Percentiles rank a stretch among this genome's conserved stretches.
Conservation (phyloP, 352 stramenopile species). For the Saprolegnia parasitica region DNA sequence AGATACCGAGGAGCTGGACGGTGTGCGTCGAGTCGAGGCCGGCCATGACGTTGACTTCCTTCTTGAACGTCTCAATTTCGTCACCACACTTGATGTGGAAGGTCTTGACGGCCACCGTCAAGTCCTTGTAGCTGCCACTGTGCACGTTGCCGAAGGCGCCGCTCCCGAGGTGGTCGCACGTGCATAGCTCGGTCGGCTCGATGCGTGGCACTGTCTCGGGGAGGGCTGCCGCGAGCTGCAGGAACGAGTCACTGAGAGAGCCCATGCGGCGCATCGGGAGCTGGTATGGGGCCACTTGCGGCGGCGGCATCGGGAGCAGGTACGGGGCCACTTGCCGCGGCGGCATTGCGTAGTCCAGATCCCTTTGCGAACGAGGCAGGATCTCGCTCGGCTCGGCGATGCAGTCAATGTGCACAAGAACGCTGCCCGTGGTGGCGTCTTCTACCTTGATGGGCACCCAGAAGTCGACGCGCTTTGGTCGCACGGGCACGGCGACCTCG, state of each 20-base stretch:
- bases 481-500: neutral
- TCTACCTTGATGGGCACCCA: neutral
- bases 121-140: neutral
- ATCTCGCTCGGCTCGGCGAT: neutral
- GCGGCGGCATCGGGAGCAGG: neutral
- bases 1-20: slow-evolving; percentile 84
- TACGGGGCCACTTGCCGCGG: neutral
- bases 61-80: neutral
- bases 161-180: neutral
- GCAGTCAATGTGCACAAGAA: neutral
- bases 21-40: slow-evolving; percentile 37
- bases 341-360: neutral
- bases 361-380: neutral
- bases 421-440: neutral
- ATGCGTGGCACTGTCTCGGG: neutral
- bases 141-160: neutral
- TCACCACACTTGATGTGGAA: neutral
- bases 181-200: neutral
- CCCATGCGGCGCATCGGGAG: neutral
- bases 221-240: neutral
- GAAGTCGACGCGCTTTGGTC: neutral
- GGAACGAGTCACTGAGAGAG: neutral
- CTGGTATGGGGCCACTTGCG: neutral
- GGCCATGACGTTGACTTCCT: neutral
- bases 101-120: neutral